phyloP scores from a whole-genome alignment of 1,284 basidiomycete genomes.

The Sphagnurus paluster region DNA sequence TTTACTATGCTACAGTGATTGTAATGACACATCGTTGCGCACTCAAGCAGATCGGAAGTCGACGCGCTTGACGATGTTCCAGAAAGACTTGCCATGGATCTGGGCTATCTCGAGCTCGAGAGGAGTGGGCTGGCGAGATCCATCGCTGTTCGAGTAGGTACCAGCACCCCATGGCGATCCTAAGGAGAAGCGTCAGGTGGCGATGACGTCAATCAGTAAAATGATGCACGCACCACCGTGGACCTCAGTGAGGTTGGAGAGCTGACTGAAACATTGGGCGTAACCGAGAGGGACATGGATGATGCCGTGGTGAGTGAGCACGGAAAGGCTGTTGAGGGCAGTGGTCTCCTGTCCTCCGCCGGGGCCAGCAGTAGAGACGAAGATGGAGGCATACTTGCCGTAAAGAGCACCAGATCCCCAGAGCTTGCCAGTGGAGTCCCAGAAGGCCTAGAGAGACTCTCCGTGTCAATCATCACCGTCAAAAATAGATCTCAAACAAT shows the following conservation, averaged over 20 bases:
- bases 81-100: conserved; percentile 66
- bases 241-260: conserved; percentile 61
- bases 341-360: conserved; percentile 81
- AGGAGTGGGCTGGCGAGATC: conserved; percentile 60
- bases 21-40: too few relatives aligned
- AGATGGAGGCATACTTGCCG: conserved; percentile 81
- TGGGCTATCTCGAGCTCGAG: conserved; percentile 69
- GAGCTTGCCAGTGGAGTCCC: conserved; percentile 78
- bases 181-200: conserved; percentile 20
- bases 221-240: conserved; percentile 62
- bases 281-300: conserved; percentile 83
- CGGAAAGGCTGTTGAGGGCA: conserved; percentile 63
- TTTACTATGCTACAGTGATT: too few relatives aligned
- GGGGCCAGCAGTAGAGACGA: conserved; percentile 64
- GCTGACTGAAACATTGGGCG: conserved; percentile 52
- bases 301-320: conserved; percentile 80
- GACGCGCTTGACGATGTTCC: conserved; percentile 44
- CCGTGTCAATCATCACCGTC: neutral
- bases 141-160: conserved; percentile 64
- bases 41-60: too few relatives aligned
- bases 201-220: neutral
- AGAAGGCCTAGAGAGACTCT: conserved; percentile 58
- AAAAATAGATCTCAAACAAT: too few relatives aligned
- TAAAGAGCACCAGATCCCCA: conserved; percentile 75
- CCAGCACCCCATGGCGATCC: conserved; percentile 73